These are phyloP conservation scores for Metschnikowia lochheadii DNA, from an alignment of 805 yeast genomes.

Conservation along the genomic window DNA sequence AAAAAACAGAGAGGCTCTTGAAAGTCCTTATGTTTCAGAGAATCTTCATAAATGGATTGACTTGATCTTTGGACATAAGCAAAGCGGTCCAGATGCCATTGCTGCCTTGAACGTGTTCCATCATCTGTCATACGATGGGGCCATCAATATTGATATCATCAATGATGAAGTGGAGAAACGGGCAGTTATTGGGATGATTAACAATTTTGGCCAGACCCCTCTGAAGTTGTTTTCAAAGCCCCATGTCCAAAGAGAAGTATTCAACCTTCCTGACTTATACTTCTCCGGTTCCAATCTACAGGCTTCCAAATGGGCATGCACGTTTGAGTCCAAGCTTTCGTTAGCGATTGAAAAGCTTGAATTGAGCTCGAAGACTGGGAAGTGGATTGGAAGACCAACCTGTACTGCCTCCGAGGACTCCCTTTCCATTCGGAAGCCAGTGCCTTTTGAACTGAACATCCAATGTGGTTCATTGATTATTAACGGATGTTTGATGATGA, in stretches of 20 bases:
- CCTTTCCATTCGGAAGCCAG: slow-evolving; percentile 31
- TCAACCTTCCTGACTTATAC: slow-evolving; percentile 35
- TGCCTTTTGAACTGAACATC: slow-evolving; percentile 12
- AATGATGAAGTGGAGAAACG: slow-evolving; percentile 68
- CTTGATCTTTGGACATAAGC: slow-evolving; percentile 76
- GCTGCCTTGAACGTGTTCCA: slow-evolving; percentile 73
- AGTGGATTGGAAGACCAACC: slow-evolving; percentile 51
- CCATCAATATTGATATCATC: slow-evolving; percentile 69
- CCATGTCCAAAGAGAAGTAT: slow-evolving; percentile 50
- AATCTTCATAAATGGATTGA: slow-evolving; percentile 84
- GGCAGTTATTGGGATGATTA: slow-evolving; percentile 80
- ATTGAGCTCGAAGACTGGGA: slow-evolving; percentile 34
- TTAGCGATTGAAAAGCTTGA: slow-evolving; percentile 44
- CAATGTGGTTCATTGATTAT: slow-evolving; percentile 34
- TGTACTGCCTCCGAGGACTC: slow-evolving; percentile 38
- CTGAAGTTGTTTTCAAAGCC: slow-evolving; percentile 63
- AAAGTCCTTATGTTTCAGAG: slow-evolving; percentile 73
- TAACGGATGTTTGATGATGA: slow-evolving; percentile 42
- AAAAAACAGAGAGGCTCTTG: slow-evolving; percentile 78
- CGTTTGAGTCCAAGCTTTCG: slow-evolving; percentile 42
- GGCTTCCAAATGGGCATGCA: slow-evolving; percentile 15
- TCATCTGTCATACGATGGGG: slow-evolving; percentile 80
- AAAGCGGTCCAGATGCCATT: slow-evolving; percentile 66
- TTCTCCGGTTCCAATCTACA: slow-evolving; percentile 19
- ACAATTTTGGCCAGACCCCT: slow-evolving; percentile 92